Conservation (phyloP, 371 early-diverging fungal species). For the Mucor velutinosus region DNA sequence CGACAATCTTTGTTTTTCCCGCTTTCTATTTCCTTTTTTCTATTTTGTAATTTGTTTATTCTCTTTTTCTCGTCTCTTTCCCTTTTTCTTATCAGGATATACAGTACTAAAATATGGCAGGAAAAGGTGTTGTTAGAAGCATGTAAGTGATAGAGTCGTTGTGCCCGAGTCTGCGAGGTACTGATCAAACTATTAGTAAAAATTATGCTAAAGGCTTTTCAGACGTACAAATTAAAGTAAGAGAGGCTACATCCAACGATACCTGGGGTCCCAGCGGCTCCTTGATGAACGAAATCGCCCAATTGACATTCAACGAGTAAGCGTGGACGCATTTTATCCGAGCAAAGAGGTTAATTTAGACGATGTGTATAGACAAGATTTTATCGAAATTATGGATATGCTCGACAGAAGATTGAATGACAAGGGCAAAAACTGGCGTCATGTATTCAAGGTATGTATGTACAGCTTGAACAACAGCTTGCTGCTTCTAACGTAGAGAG, state of each 20-base stretch:
- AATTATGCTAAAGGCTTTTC: slow-evolving; percentile 95
- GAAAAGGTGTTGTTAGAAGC: slow-evolving; percentile 34
- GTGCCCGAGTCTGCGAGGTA: neutral
- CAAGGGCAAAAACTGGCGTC: slow-evolving; percentile 97
- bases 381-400: slow-evolving; percentile 96
- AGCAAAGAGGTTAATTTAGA: neutral
- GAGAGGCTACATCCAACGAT: slow-evolving; percentile 94
- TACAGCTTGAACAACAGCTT: neutral
- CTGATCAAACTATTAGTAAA: slow-evolving; percentile 64
- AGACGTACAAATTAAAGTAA: slow-evolving; percentile 94
- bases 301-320: slow-evolving; percentile 86
- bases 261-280: slow-evolving; percentile 85
- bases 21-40: neutral
- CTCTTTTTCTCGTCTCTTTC: neutral
- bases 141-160: slow-evolving; percentile 18
- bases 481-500: neutral
- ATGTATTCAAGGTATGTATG: slow-evolving; percentile 88
- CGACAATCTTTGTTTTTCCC: neutral
- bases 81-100: neutral
- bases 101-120: slow-evolving; percentile 15
- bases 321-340: slow-evolving; percentile 9
- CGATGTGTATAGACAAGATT: slow-evolving; percentile 69
- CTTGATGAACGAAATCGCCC: slow-evolving; percentile 89
- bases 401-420: slow-evolving; percentile 96
- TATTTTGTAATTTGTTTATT: neutral